phyloP scores from a whole-genome alignment of 2,329 filamentous ascomycete species.

The Ramularia collo-cygni region DNA sequence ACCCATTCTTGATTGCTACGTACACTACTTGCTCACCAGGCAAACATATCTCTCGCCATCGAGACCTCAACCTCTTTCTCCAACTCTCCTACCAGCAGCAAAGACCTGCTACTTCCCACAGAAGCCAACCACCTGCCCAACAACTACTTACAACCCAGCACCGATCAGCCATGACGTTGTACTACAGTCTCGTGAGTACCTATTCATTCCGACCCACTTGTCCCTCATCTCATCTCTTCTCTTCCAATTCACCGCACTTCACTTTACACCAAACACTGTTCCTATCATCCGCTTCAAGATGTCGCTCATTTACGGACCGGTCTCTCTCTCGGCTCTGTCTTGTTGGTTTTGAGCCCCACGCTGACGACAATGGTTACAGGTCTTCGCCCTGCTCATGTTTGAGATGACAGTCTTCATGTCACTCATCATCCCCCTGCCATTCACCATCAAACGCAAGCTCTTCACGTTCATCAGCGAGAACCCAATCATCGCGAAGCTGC shows the following conservation, averaged over 20 bases:
- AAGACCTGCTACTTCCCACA: not conserved
- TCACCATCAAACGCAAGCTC: slow-evolving; percentile 74
- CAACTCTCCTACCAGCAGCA: not conserved
- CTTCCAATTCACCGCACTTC: not conserved
- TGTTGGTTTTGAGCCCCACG: slow-evolving; percentile 3
- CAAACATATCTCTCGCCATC: not conserved
- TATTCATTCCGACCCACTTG: slow-evolving; percentile 7
- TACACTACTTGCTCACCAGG: no score
- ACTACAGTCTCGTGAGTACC: slow-evolving; percentile 57
- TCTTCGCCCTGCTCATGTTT: slow-evolving; percentile 73
- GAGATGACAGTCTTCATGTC: slow-evolving; percentile 79
- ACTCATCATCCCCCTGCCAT: slow-evolving; percentile 80
- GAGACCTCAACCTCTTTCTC: not conserved
- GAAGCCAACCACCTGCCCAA: slow-evolving; percentile 3
- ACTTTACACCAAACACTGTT: not conserved
- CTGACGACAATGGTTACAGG: slow-evolving; percentile 44
- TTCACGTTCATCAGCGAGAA: slow-evolving; percentile 96
- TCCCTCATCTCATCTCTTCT: slow-evolving; percentile 3
- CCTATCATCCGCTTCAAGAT: slow-evolving; percentile 17
- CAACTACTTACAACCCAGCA: not conserved
- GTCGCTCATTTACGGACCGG: slow-evolving; percentile 34
- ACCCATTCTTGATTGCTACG: not conserved
- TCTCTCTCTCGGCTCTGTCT: slow-evolving; percentile 15
- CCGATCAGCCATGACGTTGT: slow-evolving; percentile 55
- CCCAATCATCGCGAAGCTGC: slow-evolving; percentile 76